These are phyloP conservation scores for Smittium culicis DNA, from an alignment of 371 early-diverging fungal species.

Conservation along the genomic window DNA sequence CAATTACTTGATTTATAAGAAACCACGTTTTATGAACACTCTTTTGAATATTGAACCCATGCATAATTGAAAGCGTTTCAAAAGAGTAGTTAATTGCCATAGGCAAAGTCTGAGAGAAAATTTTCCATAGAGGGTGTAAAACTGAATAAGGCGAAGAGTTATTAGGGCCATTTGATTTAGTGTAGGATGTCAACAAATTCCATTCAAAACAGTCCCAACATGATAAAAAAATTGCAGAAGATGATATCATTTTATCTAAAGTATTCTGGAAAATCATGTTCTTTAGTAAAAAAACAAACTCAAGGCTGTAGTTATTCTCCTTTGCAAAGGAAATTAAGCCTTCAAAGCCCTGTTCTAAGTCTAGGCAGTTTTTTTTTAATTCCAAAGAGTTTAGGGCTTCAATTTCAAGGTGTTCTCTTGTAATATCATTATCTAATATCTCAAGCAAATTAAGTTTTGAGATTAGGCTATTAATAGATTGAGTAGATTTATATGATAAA, in stretches of 20 bases:
- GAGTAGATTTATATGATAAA: background rate
- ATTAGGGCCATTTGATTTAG: background rate
- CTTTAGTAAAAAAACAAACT: background rate
- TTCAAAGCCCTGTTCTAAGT: too few species aligned
- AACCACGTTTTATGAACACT: background rate
- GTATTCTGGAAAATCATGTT: background rate
- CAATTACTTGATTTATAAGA: background rate
- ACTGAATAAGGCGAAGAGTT: background rate
- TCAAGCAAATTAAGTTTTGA: background rate
- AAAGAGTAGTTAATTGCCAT: background rate
- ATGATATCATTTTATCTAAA: background rate
- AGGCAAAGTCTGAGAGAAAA: background rate
- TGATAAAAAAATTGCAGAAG: background rate
- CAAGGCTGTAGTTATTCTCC: background rate
- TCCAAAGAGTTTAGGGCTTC: background rate
- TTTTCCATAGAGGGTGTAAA: background rate
- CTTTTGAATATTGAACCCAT: background rate
- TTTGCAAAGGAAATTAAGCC: background rate
- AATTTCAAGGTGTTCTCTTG: background rate
- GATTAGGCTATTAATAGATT: background rate
- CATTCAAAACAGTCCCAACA: background rate
- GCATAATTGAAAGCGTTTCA: background rate
- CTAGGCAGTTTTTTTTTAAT: background rate
- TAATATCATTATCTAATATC: background rate
- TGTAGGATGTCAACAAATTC: background rate